Conservation (phyloP, 352 stramenopile species). For the Phytophthora multivora region DNA sequence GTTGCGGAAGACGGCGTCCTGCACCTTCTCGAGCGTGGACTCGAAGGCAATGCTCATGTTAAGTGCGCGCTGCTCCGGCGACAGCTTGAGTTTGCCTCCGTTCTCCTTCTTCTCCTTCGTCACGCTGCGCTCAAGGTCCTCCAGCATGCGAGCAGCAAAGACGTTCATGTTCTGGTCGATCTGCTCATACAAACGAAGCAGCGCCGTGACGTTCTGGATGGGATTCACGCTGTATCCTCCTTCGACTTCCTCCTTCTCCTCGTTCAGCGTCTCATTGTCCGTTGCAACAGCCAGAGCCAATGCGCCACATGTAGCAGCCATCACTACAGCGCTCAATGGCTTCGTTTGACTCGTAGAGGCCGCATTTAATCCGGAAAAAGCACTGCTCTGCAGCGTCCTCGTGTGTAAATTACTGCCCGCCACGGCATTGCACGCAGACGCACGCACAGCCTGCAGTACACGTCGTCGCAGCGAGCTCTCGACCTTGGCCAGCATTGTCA, state of each 20-base stretch:
- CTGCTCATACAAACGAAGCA: constrained; percentile 80
- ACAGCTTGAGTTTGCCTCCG: constrained; percentile 49
- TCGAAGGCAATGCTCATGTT: constrained; percentile 88
- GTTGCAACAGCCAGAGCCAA: constrained; percentile 17
- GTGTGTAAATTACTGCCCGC: not conserved
- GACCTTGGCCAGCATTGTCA: not conserved
- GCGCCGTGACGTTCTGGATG: constrained; percentile 70
- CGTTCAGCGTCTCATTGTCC: constrained; percentile 21
- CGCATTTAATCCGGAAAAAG: constrained; percentile 15
- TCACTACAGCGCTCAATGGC: not conserved
- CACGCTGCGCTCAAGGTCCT: constrained; percentile 62
- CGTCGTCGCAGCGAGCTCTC: constrained; percentile 12
- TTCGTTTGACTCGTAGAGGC: not conserved
- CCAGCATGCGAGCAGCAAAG: constrained; percentile 69
- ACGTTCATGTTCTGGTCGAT: constrained; percentile 89
- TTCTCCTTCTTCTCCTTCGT: constrained; percentile 54
- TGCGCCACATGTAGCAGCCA: constrained; percentile 13
- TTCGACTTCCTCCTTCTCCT: constrained; percentile 22
- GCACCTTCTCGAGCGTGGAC: constrained; percentile 76
- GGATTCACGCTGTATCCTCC: constrained; percentile 59
- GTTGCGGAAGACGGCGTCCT: constrained; percentile 85
- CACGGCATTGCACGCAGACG: not conserved
- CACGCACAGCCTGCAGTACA: constrained; percentile 10
- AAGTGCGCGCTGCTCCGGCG: constrained; percentile 72
- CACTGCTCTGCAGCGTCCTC: not conserved